phyloP scores from a whole-genome alignment of 345 rosid genomes.

The Eucalyptus tenuipes region DNA sequence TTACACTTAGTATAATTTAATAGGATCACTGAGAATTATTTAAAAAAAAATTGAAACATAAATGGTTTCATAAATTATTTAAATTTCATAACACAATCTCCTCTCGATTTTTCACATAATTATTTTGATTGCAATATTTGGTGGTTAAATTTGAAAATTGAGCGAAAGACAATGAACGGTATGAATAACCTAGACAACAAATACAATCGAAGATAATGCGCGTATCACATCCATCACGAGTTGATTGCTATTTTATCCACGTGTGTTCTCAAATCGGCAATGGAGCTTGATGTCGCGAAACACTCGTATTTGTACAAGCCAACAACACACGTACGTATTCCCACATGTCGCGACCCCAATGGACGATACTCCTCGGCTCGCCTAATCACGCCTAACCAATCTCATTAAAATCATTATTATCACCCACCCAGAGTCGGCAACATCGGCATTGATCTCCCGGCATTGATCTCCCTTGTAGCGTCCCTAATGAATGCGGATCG shows the following conservation, averaged over 20 bases:
- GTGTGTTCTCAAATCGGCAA: no score
- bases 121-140: background rate
- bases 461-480: background rate
- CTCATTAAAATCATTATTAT: background rate
- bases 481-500: background rate
- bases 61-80: background rate
- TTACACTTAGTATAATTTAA: background rate
- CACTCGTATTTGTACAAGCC: background rate
- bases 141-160: background rate
- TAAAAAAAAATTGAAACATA: background rate
- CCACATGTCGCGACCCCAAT: background rate
- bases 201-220: background rate
- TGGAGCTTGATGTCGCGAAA: rapidly evolving
- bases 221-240: rapidly evolving
- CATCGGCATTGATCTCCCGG: background rate
- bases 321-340: no score
- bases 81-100: background rate
- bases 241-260: background rate
- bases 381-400: background rate
- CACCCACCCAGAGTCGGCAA: background rate
- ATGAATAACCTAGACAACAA: background rate
- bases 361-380: background rate
- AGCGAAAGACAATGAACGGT: rapidly evolving
- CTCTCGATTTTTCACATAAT: background rate
- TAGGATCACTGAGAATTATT: background rate